These are phyloP conservation scores for Bacidia gigantensis DNA, from an alignment of 495 filamentous ascomycete species.

Conservation along the genomic window DNA sequence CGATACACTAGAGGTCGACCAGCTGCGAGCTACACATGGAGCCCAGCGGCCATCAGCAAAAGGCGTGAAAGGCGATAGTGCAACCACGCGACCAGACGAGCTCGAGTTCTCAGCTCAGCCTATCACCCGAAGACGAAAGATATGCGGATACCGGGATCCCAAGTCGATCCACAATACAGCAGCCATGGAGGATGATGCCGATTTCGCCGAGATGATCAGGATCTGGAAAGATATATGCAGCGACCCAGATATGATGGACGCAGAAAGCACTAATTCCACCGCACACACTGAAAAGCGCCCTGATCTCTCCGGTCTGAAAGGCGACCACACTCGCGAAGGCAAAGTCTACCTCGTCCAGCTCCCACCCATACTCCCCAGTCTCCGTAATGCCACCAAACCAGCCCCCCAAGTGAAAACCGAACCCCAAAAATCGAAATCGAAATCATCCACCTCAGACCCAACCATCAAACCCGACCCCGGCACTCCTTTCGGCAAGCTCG, in stretches of 20 bases:
- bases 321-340: slow-evolving; percentile 19
- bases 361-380: slow-evolving; percentile 39
- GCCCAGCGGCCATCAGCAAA: neutral
- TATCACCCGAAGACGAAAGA: neutral
- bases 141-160: neutral
- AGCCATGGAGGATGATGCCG: slow-evolving; percentile 4
- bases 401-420: slow-evolving; percentile 7
- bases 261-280: neutral
- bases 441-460: slow-evolving; percentile 5
- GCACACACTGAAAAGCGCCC: neutral
- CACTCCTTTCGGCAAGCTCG: slow-evolving; percentile 4
- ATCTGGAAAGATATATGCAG: neutral
- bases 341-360: slow-evolving; percentile 42
- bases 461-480: slow-evolving; percentile 19
- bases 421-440: slow-evolving; percentile 5
- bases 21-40: slow-evolving; percentile 1
- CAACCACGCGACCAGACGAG: neutral
- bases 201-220: slow-evolving; percentile 1
- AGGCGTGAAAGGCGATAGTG: neutral
- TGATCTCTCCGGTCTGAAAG: slow-evolving; percentile 2
- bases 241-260: neutral
- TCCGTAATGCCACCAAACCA: slow-evolving; percentile 20
- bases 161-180: neutral
- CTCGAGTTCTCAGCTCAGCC: neutral
- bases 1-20: slow-evolving; percentile 11